A percentile compares a stretch with the other conserved stretches of the same genome.
Evolutionary conservation across 371 early-diverging fungal genomes (phyloP).

Genomic region (Encephalitozoon cuniculi): DNA sequence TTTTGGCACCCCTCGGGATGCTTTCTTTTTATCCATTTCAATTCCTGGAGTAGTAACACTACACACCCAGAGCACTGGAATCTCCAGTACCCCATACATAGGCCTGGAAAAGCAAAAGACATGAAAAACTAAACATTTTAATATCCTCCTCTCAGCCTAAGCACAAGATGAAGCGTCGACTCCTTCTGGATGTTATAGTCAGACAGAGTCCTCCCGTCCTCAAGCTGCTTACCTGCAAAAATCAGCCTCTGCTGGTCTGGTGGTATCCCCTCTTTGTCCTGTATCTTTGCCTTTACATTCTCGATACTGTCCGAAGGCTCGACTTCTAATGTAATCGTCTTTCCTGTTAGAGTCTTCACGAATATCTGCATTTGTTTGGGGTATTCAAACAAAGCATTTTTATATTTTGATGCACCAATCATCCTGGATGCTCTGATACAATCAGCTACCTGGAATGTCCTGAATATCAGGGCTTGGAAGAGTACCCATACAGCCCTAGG

Average conservation of each 20-base stretch:
- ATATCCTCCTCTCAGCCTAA: conserved; percentile 84
- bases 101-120: neutral
- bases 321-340: conserved; percentile 92
- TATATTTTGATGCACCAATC: conserved; percentile 18
- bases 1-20: neutral
- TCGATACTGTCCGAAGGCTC: conserved; percentile 86
- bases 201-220: conserved; percentile 68
- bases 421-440: neutral
- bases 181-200: conserved; percentile 77
- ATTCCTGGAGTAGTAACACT: neutral
- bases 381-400: conserved; percentile 17
- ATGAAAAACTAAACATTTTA: conserved; percentile 14
- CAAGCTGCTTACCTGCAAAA: conserved; percentile 97
- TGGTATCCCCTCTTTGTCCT: conserved; percentile 97
- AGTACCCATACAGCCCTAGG: too few species aligned
- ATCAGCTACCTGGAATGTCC: neutral
- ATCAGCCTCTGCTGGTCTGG: conserved; percentile 99
- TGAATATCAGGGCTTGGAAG: neutral
- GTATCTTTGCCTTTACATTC: conserved; percentile 88
- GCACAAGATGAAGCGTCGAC: conserved; percentile 90
- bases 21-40: neutral
- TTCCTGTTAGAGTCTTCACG: conserved; percentile 93
- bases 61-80: neutral
- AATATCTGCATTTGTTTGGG: conserved; percentile 70
- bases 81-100: too few species aligned